Evolutionary conservation across 2,329 filamentous ascomycete genomes (phyloP).

Genomic region (Conoideocrella luteorostrata): DNA sequence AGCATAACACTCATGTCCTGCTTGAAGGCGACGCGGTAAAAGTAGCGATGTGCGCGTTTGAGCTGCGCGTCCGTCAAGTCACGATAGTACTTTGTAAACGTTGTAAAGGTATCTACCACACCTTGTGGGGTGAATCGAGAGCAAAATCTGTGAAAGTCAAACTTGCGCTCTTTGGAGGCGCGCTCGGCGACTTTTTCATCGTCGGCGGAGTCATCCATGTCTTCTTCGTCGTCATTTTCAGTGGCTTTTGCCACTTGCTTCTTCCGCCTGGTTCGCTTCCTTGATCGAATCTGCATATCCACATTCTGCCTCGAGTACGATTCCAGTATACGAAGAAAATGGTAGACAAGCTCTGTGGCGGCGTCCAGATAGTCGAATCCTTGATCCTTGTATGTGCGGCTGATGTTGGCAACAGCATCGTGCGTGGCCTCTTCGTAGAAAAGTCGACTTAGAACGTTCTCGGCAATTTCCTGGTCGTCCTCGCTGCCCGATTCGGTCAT

Average conservation of each 20-base stretch:
- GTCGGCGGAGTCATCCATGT: conserved; percentile 63
- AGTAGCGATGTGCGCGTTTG: conserved; percentile 88
- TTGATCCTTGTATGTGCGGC: conserved; percentile 86
- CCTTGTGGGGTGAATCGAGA: conserved; percentile 75
- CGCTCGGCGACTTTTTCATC: conserved; percentile 66
- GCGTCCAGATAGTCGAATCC: conserved; percentile 90
- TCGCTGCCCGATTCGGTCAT: conserved; percentile 81
- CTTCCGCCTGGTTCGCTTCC: conserved; percentile 67
- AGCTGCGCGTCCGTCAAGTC: conserved; percentile 76
- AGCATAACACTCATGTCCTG: conserved; percentile 84
- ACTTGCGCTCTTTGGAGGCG: conserved; percentile 76
- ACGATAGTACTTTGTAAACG: conserved; percentile 70
- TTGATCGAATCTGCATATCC: conserved; percentile 86
- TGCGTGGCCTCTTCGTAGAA: conserved; percentile 97
- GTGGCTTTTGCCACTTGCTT: conserved; percentile 51
- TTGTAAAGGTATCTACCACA: conserved; percentile 82
- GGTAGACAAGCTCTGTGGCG: conserved; percentile 82
- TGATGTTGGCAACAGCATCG: conserved; percentile 73
- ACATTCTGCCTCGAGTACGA: conserved; percentile 91
- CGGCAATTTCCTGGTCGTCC: conserved; percentile 95
- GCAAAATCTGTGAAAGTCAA: conserved; percentile 83
- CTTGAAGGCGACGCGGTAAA: conserved; percentile 92
- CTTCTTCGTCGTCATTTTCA: conserved; percentile 43
- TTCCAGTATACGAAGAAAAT: conserved; percentile 88
- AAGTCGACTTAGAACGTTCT: conserved; percentile 94